A percentile compares a stretch with the other conserved stretches of the same genome.
phyloP scores from a whole-genome alignment of 2,329 filamentous ascomycete genomes.

The Colletotrichum truncatum region DNA sequence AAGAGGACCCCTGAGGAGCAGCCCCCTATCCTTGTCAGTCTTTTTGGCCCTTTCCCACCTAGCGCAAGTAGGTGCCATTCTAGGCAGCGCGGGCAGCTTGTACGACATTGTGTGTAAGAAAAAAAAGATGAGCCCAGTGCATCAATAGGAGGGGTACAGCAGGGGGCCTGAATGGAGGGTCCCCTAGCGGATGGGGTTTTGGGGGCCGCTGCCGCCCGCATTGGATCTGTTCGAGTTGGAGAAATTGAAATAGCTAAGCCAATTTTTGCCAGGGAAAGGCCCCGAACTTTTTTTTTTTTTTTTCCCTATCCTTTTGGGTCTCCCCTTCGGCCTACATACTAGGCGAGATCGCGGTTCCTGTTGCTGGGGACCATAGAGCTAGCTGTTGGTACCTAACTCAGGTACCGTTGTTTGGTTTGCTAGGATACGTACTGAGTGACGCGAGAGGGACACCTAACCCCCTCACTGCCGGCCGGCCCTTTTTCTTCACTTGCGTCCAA shows the following conservation, averaged over 20 bases:
- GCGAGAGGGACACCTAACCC: conserved; percentile 22
- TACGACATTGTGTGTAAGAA: background rate
- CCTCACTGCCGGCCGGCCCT: conserved; percentile 3
- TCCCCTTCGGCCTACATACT: conserved; percentile 5
- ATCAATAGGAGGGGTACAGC: background rate
- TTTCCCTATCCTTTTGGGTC: background rate
- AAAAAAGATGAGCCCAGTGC: background rate
- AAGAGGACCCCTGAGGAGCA: conserved; percentile 1
- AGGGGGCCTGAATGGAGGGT: background rate
- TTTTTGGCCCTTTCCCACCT: background rate
- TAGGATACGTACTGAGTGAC: conserved; percentile 3
- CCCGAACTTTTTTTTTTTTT: background rate
- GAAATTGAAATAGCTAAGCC: background rate
- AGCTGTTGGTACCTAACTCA: too few relatives aligned
- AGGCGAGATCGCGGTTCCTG: conserved; percentile 9
- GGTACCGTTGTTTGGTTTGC: too few relatives aligned
- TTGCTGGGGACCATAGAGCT: background rate
- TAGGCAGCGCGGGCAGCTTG: background rate
- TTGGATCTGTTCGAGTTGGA: background rate
- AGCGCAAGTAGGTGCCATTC: too few relatives aligned
- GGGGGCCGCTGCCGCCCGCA: background rate
- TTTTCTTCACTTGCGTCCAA: conserved; percentile 10
- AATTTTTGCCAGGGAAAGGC: background rate
- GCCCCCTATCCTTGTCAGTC: background rate
- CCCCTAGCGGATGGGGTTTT: background rate